Percentiles rank a stretch among this genome's conserved stretches.
These are phyloP conservation scores for Petunia hybrid DNA, from an alignment of 305 asterid species.

Conservation along the genomic window DNA sequence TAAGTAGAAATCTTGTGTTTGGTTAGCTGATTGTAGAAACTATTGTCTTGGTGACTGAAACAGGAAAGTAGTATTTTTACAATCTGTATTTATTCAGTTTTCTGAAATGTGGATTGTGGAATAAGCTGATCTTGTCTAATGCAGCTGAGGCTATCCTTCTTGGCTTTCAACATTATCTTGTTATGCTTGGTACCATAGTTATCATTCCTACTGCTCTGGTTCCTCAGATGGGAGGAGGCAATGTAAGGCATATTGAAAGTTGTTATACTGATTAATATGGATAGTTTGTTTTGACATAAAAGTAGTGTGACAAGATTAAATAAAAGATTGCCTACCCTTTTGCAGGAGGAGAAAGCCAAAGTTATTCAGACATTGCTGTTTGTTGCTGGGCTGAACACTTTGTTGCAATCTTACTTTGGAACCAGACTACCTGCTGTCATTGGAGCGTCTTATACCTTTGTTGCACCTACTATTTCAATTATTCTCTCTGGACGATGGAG, in stretches of 20 bases:
- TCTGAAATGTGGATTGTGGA: neutral
- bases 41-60: neutral
- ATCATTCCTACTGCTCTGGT: slow-evolving; percentile 90
- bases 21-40: neutral
- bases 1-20: neutral
- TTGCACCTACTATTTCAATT: slow-evolving; percentile 87
- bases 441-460: slow-evolving; percentile 92
- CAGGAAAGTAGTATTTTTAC: neutral
- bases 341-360: slow-evolving; percentile 90
- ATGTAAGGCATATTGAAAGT: slow-evolving; percentile 57
- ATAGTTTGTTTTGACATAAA: neutral
- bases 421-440: slow-evolving; percentile 91
- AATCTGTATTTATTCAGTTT: neutral
- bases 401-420: slow-evolving; percentile 85
- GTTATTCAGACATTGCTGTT: slow-evolving; percentile 89
- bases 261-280: slow-evolving; percentile 9
- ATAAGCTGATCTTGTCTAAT: slow-evolving; percentile 38
- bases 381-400: slow-evolving; percentile 90
- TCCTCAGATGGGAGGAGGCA: slow-evolving; percentile 99
- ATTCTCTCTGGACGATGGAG: slow-evolving; percentile 91
- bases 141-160: slow-evolving; percentile 96
- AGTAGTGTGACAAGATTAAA: neutral
- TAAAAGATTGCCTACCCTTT: slow-evolving; percentile 24
- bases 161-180: slow-evolving; percentile 90
- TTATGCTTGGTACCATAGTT: slow-evolving; percentile 89